A percentile compares a stretch with the other conserved stretches of the same genome.
Conservation (phyloP, 306 rosid species). For the Quercus variabilis region DNA sequence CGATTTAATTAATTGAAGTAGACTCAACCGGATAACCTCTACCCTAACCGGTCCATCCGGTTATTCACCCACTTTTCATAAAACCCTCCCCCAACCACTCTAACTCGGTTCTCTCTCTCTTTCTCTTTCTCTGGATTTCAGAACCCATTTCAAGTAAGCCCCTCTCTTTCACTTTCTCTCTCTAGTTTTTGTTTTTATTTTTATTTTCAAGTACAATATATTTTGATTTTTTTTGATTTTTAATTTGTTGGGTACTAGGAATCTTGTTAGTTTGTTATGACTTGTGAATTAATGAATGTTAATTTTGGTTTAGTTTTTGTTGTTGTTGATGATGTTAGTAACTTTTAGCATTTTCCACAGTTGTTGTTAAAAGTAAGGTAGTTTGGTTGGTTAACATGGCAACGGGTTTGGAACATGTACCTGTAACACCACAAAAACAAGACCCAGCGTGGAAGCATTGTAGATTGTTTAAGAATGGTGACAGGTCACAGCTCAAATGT, state of each 20-base stretch:
- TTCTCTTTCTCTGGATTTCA: background rate
- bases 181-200: background rate
- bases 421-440: constrained; percentile 79
- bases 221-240: background rate
- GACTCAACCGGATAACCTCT: constrained; percentile 31
- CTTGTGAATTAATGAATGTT: background rate
- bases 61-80: constrained; percentile 35
- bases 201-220: background rate
- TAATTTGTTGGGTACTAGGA: background rate
- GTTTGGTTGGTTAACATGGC: constrained; percentile 33
- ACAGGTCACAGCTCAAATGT: constrained; percentile 76
- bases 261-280: background rate
- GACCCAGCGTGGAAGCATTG: constrained; percentile 96
- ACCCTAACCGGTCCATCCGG: constrained; percentile 75
- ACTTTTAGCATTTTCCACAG: background rate
- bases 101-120: constrained; percentile 53
- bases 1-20: background rate
- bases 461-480: constrained; percentile 87
- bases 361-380: background rate
- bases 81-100: background rate
- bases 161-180: background rate
- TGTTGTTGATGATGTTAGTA: background rate
- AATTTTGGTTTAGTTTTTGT: constrained; percentile 2
- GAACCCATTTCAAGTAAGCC: constrained; percentile 47
- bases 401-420: constrained; percentile 57